Base-by-base conservation (phyloP, 2,329 filamentous ascomycete species). In the Cercospora nicotianae region DNA sequence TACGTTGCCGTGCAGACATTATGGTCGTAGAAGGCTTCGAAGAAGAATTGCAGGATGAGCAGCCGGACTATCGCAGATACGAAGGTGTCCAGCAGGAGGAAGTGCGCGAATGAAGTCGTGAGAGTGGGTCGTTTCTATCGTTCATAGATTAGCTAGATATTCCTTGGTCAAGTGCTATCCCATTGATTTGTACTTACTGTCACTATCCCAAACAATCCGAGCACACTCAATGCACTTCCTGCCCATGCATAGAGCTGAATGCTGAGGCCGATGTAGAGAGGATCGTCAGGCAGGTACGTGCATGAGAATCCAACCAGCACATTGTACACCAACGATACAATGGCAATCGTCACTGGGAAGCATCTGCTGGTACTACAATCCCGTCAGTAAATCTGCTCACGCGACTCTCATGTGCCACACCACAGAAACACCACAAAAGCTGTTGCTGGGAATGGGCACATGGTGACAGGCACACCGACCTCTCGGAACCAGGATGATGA, bases 231-330 rank as follows among this genome's bases (percentile, higher is more conserved):
- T 5, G 67, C 66, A 57, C 67, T 72, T 12, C 74, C 72, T 18
- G 72, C 72, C 73, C 72, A 76, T 23, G 73, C 73, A 63, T 76
- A 76, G 12, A 70, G 61, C 16, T 69, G 69, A 16, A 75, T 69
- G 63, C 70, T 70, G 42, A 72, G 63, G 10, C 72, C 72, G 39
- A 76, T 68, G 62, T 71, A 74, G 20, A 76, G 67, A 1, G 75
- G 74, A 57, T 76, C 75, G 63, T 73, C 68, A 20, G 75, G 74
- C 3, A 76, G 63, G 55, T 75, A 72, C 20, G 67, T 66, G 70
- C 73, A 73, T 20, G 74, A 63, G 20, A 71, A 60, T 45, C 72
- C 75, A 45, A 74, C 69, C 30, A 74, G 53, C 26, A 71, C 60
- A 42, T 76, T 73, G 63, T 74, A 76, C 20, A 72, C 48, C 60